phyloP scores from a whole-genome alignment of 2,329 filamentous ascomycete genomes.

The Fusarium dlaminii region DNA sequence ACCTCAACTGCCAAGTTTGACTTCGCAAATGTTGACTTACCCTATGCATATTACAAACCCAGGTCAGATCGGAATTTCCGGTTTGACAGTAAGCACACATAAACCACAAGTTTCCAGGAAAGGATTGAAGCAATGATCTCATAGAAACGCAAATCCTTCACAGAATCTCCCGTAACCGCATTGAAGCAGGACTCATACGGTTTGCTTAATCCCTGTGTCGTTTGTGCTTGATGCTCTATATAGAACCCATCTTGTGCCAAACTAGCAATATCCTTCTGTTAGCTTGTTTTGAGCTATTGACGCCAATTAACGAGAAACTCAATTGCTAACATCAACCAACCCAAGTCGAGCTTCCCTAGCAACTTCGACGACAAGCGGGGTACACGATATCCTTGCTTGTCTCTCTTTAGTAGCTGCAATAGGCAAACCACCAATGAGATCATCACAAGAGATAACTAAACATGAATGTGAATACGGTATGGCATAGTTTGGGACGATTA shows the following conservation, averaged over 20 bases:
- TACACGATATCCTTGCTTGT: not conserved
- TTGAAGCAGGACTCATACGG: not conserved
- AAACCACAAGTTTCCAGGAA: not conserved
- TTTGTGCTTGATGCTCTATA: not conserved
- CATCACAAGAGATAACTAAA: not conserved
- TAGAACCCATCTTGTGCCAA: too few relatives aligned
- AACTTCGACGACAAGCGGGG: not conserved
- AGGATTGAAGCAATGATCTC: not conserved
- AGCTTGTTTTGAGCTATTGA: not conserved
- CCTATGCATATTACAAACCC: not conserved
- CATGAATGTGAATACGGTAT: not conserved
- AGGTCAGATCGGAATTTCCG: not conserved
- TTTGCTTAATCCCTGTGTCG: not conserved
- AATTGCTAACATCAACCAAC: not conserved
- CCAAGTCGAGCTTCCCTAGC: not conserved
- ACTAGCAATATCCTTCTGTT: not conserved
- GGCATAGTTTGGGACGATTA: not conserved
- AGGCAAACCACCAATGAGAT: conserved; percentile 7
- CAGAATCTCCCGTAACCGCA: too few relatives aligned
- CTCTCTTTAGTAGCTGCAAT: not conserved
- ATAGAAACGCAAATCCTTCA: not conserved
- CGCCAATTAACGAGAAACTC: not conserved
- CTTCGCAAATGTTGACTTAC: not conserved
- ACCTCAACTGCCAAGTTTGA: not conserved
- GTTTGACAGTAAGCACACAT: not conserved